Evolutionary conservation across 495 filamentous ascomycete species (phyloP).

Genomic region (Penicillium manginii): DNA sequence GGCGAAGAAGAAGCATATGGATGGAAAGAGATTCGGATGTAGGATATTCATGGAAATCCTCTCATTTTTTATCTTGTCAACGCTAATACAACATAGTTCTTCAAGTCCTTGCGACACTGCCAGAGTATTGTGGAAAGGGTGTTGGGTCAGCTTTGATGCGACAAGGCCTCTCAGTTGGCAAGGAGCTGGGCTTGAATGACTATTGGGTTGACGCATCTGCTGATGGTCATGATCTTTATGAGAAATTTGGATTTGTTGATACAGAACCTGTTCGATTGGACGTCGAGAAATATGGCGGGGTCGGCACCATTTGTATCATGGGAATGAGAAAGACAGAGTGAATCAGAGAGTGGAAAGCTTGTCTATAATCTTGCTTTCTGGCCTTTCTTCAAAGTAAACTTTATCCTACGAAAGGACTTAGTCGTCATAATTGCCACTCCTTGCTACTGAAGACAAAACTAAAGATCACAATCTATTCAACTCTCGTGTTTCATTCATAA

Average conservation of each 20-base stretch:
- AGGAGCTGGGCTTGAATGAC: background rate
- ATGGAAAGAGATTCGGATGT: slow-evolving; percentile 4
- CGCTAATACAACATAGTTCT: slow-evolving; percentile 1
- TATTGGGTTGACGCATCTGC: slow-evolving; percentile 8
- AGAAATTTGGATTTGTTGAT: slow-evolving; percentile 11
- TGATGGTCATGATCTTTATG: slow-evolving; percentile 4
- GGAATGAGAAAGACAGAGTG: slow-evolving; percentile 3
- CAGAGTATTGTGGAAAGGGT: slow-evolving; percentile 7
- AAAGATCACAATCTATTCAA: no score
- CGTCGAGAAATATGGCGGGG: slow-evolving; percentile 4
- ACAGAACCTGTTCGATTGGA: slow-evolving; percentile 1
- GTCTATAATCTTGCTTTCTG: no score
- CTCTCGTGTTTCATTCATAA: no score
- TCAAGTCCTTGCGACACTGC: background rate
- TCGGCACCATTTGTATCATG: background rate
- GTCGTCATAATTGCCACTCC: no score
- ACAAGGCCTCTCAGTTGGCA: background rate
- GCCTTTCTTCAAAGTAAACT: no score
- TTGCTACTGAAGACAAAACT: no score
- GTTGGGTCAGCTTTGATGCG: slow-evolving; percentile 6
- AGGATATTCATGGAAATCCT: background rate
- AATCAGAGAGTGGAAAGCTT: background rate
- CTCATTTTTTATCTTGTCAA: background rate
- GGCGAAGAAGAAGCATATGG: slow-evolving; percentile 8
- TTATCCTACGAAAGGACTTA: no score